phyloP scores from a whole-genome alignment of 1,284 basidiomycete species.

The Ustilago xerochloae region DNA sequence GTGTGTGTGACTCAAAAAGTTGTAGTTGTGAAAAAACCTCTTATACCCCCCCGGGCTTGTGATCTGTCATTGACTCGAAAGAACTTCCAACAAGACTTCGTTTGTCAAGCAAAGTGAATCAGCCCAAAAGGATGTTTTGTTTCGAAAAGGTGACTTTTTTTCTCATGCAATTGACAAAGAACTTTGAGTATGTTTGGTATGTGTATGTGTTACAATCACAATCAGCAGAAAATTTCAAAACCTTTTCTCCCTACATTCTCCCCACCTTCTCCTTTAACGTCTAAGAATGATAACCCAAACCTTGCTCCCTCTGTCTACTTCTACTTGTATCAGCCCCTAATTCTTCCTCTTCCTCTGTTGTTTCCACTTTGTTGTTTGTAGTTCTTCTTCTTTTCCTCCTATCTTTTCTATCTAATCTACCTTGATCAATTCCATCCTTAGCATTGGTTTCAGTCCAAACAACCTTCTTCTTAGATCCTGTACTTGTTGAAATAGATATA shows the following conservation, averaged over 20 bases:
- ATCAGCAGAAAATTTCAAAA: not conserved
- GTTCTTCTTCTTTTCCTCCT: conserved; percentile 16
- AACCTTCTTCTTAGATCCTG: not conserved
- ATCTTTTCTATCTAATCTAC: conserved; percentile 19
- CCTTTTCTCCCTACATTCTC: no score
- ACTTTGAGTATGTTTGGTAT: no score
- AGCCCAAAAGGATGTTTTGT: no score
- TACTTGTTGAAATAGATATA: not conserved
- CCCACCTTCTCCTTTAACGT: not conserved
- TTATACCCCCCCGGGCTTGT: no score
- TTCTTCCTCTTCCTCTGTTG: not conserved
- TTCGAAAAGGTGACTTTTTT: no score
- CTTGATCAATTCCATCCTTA: not conserved
- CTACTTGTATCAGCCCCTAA: not conserved
- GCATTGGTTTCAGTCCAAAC: conserved; percentile 18
- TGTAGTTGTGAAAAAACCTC: no score
- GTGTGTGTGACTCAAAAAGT: no score
- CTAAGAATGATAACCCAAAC: conserved; percentile 19
- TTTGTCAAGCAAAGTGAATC: no score
- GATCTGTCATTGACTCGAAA: no score
- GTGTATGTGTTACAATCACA: no score
- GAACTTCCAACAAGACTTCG: no score
- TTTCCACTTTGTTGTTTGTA: not conserved
- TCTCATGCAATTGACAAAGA: no score
- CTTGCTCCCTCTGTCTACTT: not conserved